Evolutionary conservation across 257 asterid genomes (phyloP).

Genomic region (Solanum bukasovii): DNA sequence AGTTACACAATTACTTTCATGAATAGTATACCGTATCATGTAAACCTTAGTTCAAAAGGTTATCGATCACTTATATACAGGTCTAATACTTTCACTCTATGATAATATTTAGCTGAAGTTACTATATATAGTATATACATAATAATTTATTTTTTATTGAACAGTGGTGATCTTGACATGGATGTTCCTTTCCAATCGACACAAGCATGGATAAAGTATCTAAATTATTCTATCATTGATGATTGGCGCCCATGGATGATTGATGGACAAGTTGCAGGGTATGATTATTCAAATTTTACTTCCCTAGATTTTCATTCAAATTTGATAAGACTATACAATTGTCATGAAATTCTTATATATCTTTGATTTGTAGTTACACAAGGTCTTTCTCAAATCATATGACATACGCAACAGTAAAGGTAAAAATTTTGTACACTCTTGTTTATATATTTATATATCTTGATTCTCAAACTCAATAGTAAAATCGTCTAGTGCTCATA

Average conservation of each 20-base stretch:
- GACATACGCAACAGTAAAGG: constrained; percentile 40
- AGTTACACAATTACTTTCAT: background rate
- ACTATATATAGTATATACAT: background rate
- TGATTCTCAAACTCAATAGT: background rate
- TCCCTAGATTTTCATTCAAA: background rate
- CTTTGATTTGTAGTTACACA: constrained; percentile 18
- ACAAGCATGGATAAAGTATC: constrained; percentile 5
- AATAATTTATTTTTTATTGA: no score
- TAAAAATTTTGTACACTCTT: background rate
- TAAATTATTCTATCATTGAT: background rate
- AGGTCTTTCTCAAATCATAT: constrained; percentile 15
- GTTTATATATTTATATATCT: background rate
- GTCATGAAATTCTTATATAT: background rate
- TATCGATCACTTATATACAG: background rate
- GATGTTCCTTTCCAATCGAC: no score
- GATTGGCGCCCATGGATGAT: no score
- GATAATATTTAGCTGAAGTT: background rate
- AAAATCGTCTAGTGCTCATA: background rate
- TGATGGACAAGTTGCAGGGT: constrained; percentile 23
- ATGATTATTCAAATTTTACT: background rate
- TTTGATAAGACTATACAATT: background rate
- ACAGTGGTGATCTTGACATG: no score
- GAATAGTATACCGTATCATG: background rate
- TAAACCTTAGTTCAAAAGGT: background rate
- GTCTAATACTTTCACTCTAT: background rate